A percentile compares a stretch with the other conserved stretches of the same genome.
phyloP scores from a whole-genome alignment of 208 protist genomes.

The Acanthamoeba castellanii region DNA sequence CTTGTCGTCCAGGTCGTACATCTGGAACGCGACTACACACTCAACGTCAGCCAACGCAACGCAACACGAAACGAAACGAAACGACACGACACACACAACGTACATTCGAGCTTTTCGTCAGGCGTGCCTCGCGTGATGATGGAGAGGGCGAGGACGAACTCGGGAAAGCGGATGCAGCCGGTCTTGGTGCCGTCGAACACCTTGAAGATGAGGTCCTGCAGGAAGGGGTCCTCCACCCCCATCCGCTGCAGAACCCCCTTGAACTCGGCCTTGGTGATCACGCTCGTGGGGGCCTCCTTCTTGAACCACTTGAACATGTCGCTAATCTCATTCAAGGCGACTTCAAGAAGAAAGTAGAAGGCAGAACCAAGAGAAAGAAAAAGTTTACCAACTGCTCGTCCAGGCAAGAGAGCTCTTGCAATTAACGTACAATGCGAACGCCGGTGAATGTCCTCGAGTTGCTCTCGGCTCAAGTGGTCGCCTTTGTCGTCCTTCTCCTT shows the following conservation, averaged over 20 bases:
- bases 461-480: neutral
- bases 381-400: too few relatives aligned
- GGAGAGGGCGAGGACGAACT: conserved; percentile 83
- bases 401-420: too few relatives aligned
- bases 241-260: conserved; percentile 81
- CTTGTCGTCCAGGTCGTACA: conserved; percentile 95
- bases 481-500: neutral
- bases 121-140: conserved; percentile 84
- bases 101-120: conserved; percentile 87
- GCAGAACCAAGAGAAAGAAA: too few relatives aligned
- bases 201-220: conserved; percentile 81
- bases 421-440: neutral
- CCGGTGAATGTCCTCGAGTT: neutral
- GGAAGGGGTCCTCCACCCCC: conserved; percentile 72
- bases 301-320: conserved; percentile 84
- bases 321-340: conserved; percentile 79
- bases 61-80: neutral
- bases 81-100: neutral
- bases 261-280: conserved; percentile 80
- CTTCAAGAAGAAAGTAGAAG: neutral
- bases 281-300: conserved; percentile 81
- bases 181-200: conserved; percentile 85
- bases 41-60: too few relatives aligned
- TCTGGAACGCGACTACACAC: conserved; percentile 91
- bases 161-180: conserved; percentile 84